Evolutionary conservation across 1,139 yeast genomes (phyloP).

Genomic region (Magnusiomyces suaveolens): DNA sequence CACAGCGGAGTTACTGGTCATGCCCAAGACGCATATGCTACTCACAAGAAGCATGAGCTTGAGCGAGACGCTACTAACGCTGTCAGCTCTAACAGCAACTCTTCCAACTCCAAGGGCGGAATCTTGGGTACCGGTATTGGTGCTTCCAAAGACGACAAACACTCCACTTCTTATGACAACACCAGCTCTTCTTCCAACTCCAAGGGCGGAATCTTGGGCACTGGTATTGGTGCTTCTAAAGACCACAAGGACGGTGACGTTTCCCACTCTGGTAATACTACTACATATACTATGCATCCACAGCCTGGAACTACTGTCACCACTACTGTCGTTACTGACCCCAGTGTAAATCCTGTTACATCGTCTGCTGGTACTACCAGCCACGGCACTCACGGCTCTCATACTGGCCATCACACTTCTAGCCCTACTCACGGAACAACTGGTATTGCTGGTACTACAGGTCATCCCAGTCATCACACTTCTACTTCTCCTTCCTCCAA

Average conservation of each 20-base stretch:
- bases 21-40: background rate
- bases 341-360: background rate
- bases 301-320: background rate
- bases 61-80: background rate
- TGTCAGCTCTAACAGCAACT: background rate
- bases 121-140: background rate
- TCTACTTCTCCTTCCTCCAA: background rate
- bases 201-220: background rate
- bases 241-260: background rate
- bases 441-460: conserved; percentile 3
- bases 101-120: background rate
- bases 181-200: background rate
- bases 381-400: conserved; percentile 1
- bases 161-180: background rate
- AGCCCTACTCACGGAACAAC: conserved; percentile 1
- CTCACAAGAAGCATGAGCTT: background rate
- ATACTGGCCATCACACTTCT: background rate
- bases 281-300: background rate
- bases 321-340: conserved; percentile 1
- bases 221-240: background rate
- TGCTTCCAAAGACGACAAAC: background rate
- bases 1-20: background rate
- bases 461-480: background rate
- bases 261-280: background rate
- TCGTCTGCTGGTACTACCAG: conserved; percentile 1